Evolutionary conservation across 768 basidiomycete genomes (phyloP).

Genomic region (Panaeolus cyanescens): DNA sequence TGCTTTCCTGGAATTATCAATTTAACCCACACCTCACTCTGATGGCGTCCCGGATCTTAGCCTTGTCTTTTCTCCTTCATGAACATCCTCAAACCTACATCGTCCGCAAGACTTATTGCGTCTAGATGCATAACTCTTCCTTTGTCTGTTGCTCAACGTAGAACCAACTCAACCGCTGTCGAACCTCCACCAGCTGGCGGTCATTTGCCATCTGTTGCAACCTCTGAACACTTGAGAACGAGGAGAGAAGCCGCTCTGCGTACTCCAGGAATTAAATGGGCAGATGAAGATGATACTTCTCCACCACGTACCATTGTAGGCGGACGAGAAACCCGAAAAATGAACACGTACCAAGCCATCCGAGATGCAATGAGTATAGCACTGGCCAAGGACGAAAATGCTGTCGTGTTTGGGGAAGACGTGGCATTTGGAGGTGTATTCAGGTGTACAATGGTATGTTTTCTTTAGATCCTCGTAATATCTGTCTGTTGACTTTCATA

Average conservation of each 20-base stretch:
- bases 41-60: slow-evolving; percentile 44
- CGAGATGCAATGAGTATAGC: slow-evolving; percentile 90
- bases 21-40: slow-evolving; percentile 16
- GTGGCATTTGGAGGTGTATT: slow-evolving; percentile 96
- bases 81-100: slow-evolving; percentile 29
- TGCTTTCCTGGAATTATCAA: slow-evolving; percentile 9
- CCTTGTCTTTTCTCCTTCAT: slow-evolving; percentile 36
- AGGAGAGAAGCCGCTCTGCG: slow-evolving; percentile 73
- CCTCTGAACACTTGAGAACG: slow-evolving; percentile 61
- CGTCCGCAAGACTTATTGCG: slow-evolving; percentile 18
- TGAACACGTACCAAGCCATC: slow-evolving; percentile 94
- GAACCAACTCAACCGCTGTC: slow-evolving; percentile 53
- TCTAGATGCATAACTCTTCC: slow-evolving; percentile 6
- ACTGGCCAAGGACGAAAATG: slow-evolving; percentile 79
- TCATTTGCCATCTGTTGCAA: slow-evolving; percentile 71
- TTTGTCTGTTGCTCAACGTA: slow-evolving; percentile 26
- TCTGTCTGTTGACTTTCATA: background rate
- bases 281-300: slow-evolving; percentile 54
- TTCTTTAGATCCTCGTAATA: background rate
- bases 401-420: slow-evolving; percentile 90
- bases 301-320: slow-evolving; percentile 52
- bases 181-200: slow-evolving; percentile 82
- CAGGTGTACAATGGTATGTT: slow-evolving; percentile 82
- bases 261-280: slow-evolving; percentile 74
- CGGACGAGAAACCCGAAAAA: slow-evolving; percentile 88